Percentiles rank a stretch among this genome's conserved stretches.
These are phyloP conservation scores for Pontederia crassipes DNA, from an alignment of 176 grass and related monocot species.

Conservation along the genomic window DNA sequence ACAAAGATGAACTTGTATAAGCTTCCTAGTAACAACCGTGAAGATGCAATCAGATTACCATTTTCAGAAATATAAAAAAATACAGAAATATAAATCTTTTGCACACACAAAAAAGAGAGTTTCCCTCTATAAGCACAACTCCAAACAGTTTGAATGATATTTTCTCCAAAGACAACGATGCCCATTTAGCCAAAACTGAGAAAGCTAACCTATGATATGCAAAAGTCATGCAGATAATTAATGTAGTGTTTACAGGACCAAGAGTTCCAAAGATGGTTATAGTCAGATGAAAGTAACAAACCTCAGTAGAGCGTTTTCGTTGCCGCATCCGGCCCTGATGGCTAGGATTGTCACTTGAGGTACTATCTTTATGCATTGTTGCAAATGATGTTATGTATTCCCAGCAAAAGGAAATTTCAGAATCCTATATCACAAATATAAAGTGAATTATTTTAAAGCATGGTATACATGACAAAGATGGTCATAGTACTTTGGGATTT, in stretches of 20 bases:
- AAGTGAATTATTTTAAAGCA: too few relatives aligned
- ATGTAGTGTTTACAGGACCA: neutral
- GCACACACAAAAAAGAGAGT: neutral
- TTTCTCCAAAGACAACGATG: neutral
- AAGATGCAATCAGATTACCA: neutral
- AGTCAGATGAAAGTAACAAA: slow-evolving; percentile 9
- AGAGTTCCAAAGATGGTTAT: neutral
- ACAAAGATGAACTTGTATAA: neutral
- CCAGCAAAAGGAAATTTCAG: too few relatives aligned
- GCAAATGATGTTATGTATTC: too few relatives aligned
- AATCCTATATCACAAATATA: too few relatives aligned
- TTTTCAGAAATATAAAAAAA: neutral
- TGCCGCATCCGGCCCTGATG: slow-evolving; percentile 33
- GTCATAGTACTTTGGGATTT: too few relatives aligned
- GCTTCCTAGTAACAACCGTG: neutral
- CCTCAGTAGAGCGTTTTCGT: slow-evolving; percentile 36
- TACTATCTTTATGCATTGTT: slow-evolving; percentile 31
- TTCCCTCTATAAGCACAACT: neutral
- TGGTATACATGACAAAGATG: too few relatives aligned
- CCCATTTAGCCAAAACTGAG: too few relatives aligned
- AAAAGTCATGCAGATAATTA: neutral
- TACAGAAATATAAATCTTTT: neutral
- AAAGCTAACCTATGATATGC: neutral
- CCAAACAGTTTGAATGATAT: neutral
- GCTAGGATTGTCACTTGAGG: slow-evolving; percentile 28